These are phyloP conservation scores for Ilyonectria mors-panacis DNA, from an alignment of 2,329 filamentous ascomycete species.

Conservation along the genomic window DNA sequence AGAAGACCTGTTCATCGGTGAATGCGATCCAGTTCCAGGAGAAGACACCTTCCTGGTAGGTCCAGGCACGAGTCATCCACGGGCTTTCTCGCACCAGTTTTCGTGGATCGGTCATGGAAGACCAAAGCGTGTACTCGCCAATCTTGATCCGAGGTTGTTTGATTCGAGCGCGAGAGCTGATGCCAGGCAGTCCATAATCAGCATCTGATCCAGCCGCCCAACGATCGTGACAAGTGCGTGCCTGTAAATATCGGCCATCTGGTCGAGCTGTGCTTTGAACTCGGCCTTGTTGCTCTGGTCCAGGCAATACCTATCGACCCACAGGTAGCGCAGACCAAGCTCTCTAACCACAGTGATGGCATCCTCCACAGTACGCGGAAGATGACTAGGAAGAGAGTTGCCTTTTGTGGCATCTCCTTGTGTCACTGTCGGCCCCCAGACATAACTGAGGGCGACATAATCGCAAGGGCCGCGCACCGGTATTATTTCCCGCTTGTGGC, in stretches of 20 bases:
- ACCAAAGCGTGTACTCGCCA: constrained; percentile 29
- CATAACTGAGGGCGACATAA: constrained; percentile 30
- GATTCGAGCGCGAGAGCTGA: constrained; percentile 15
- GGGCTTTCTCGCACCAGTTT: constrained; percentile 13
- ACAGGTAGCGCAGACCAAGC: constrained; percentile 27
- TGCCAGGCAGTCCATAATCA: constrained; percentile 27
- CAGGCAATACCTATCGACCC: constrained; percentile 32
- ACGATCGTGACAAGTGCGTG: constrained; percentile 27
- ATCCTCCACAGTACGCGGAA: constrained; percentile 30
- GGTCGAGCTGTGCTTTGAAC: constrained; percentile 27
- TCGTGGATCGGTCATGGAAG: constrained; percentile 27
- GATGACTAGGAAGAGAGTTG: constrained; percentile 3
- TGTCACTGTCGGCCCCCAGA: constrained; percentile 17
- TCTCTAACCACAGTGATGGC: constrained; percentile 28
- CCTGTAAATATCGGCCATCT: constrained; percentile 32
- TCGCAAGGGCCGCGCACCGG: constrained; percentile 20
- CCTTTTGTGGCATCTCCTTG: constrained; percentile 2
- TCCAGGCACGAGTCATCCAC: constrained; percentile 32
- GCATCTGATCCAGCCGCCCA: constrained; percentile 25
- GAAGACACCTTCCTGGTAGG: constrained; percentile 28
- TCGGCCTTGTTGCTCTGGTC: constrained; percentile 26
- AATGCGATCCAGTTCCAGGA: constrained; percentile 29
- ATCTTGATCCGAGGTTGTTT: constrained; percentile 25
- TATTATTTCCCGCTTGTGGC: constrained; percentile 18
- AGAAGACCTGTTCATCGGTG: constrained; percentile 32